Base-by-base conservation (phyloP, 2,329 filamentous ascomycete species). In the Davidsoniella eucalypti region DNA sequence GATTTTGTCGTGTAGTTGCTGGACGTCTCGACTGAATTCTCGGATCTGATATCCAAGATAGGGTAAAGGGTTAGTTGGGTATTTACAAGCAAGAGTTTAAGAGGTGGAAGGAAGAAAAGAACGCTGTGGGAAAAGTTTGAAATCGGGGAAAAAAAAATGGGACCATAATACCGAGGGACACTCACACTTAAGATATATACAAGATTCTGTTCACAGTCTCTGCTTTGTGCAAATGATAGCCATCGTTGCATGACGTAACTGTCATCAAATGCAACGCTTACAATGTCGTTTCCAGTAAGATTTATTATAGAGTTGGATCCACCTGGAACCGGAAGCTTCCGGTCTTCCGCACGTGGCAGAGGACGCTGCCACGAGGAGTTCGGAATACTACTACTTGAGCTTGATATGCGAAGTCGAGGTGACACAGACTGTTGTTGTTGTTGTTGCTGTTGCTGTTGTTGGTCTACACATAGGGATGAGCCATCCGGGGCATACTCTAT, bases 181-280 rank as follows among this genome's bases (percentile, higher is more conserved):
- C 64, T 52, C 50, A 72, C 69, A 61, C 70, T 71, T 49, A 70
- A 62, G 18, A 74, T 60, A 49, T 72, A 74, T 50, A 69, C 71
- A 51, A 78, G 61, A 53, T 73, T 70, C 49, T 73, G 67, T 1
- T 65, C 68, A 50, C 65, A 67, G 33, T 69, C 65, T 29, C 64
- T 61, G 26, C 59, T 64, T 44, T 69, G 65, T n/a, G 72, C 70
- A 57, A 74, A 77, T 41, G 64, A 65, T 50, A 67, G 63, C 17
- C 50, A 51, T 10, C 50, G 44, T 6, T 44, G n/a, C 40, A 44
- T 17, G 17, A 49, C 44, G 17, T 5, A 21, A 6, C 39, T 25
- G 26, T 49, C 51, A 14, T 38, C 33, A 21, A 49, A 39, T 9
- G 50, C 40, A 14, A 16, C n/a, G 4, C 36, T 26, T 17, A 51